These are phyloP conservation scores for Teunomyces tritomae DNA, from an alignment of 805 yeast genomes.

Conservation along the genomic window DNA sequence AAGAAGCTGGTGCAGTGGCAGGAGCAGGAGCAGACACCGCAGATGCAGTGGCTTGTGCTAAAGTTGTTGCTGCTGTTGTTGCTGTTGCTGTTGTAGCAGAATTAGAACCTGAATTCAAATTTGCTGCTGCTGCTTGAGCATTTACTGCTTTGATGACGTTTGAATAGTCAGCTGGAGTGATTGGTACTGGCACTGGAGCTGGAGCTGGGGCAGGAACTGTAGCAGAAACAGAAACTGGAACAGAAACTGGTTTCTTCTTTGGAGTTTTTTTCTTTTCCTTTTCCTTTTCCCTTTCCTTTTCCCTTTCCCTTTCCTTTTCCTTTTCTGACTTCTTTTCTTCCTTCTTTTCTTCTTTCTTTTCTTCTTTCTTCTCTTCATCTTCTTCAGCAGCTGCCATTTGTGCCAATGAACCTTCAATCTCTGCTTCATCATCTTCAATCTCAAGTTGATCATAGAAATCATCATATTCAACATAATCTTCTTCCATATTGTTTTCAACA, in stretches of 20 bases:
- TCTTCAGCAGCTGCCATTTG: conserved; percentile 18
- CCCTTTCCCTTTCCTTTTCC: background rate
- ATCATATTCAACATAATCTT: conserved; percentile 90
- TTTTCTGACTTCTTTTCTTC: background rate
- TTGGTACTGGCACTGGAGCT: conserved; percentile 21
- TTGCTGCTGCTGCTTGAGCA: conserved; percentile 7
- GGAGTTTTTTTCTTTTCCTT: conserved; percentile 27
- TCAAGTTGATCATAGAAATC: conserved; percentile 86
- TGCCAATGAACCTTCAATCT: conserved; percentile 24
- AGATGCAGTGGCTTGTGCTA: background rate
- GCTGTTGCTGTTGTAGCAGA: background rate
- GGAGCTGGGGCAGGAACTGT: too few relatives aligned
- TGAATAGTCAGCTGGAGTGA: conserved; percentile 20
- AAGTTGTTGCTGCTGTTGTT: background rate
- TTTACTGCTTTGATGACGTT: conserved; percentile 22
- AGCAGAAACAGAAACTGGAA: too few relatives aligned
- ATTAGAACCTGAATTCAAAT: background rate
- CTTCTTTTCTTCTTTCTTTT: conserved; percentile 3
- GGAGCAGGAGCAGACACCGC: background rate
- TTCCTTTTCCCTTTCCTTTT: conserved; percentile 34
- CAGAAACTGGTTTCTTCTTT: conserved; percentile 13
- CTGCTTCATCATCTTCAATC: conserved; percentile 48
- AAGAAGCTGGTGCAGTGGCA: background rate
- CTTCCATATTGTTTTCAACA: conserved; percentile 91
- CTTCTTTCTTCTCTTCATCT: conserved; percentile 7